Percentiles rank a stretch among this genome's conserved stretches.
phyloP scores from a whole-genome alignment of 2,329 filamentous ascomycete genomes.

The Cryphonectria radicalis region DNA sequence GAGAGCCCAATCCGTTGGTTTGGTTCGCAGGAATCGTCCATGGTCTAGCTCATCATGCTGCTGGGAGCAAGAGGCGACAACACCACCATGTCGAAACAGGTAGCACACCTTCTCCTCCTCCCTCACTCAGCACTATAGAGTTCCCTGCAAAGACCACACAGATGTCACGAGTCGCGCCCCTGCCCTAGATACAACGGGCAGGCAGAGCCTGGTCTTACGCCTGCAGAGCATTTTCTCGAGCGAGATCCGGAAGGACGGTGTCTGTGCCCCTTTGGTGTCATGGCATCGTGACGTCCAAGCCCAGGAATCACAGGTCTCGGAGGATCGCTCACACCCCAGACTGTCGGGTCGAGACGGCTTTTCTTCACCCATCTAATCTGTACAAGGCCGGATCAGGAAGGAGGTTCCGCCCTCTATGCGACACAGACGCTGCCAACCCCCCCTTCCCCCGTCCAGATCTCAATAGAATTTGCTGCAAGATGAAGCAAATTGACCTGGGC shows the following conservation, averaged over 20 bases:
- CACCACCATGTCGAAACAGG: neutral
- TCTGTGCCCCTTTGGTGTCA: neutral
- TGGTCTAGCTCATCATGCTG: neutral
- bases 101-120: neutral
- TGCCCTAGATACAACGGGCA: neutral
- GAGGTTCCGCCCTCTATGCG: neutral
- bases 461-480: neutral
- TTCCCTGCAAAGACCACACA: neutral
- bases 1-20: neutral
- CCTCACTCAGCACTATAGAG: constrained; percentile 3
- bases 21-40: neutral
- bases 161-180: neutral
- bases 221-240: neutral
- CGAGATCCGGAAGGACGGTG: neutral
- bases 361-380: neutral
- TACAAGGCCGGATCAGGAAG: neutral
- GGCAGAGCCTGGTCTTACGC: neutral
- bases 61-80: neutral
- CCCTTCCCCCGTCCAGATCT: neutral
- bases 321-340: neutral
- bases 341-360: neutral
- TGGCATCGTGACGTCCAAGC: neutral
- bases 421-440: neutral
- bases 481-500: no score
- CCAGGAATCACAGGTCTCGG: neutral